Evolutionary conservation across 2,329 filamentous ascomycete species (phyloP).

Genomic region (Alternaria tenuissima): DNA sequence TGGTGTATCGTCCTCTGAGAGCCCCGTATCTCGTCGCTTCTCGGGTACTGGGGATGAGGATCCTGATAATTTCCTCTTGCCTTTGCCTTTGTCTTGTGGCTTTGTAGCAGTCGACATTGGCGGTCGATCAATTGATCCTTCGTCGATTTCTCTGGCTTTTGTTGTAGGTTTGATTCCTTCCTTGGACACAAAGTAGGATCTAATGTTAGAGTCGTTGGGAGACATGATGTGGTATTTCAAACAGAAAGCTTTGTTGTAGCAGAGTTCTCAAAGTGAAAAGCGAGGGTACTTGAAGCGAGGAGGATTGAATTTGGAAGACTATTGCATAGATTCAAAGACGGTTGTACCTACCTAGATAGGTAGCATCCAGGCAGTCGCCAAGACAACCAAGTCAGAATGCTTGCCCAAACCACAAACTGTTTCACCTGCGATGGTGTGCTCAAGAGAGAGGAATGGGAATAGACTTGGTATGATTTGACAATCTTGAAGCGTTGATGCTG

Average conservation of each 20-base stretch:
- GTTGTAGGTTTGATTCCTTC: neutral
- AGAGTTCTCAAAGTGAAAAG: neutral
- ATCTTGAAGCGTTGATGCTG: neutral
- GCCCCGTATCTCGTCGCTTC: constrained; percentile 10
- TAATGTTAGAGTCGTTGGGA: constrained; percentile 4
- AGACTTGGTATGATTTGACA: neutral
- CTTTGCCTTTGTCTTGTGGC: constrained; percentile 3
- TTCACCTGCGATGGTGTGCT: neutral
- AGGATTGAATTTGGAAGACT: neutral
- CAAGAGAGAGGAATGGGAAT: neutral
- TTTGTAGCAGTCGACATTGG: neutral
- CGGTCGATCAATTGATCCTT: neutral
- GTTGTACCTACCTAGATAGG: neutral
- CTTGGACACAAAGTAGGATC: constrained; percentile 9
- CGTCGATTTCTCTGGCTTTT: neutral
- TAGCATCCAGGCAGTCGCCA: constrained; percentile 3
- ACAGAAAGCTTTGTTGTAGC: neutral
- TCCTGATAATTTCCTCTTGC: constrained; percentile 4
- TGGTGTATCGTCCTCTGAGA: neutral
- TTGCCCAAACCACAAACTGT: neutral
- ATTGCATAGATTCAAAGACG: neutral
- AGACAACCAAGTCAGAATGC: neutral
- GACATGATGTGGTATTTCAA: neutral
- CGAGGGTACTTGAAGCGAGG: neutral
- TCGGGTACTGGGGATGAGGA: neutral